phyloP scores from a whole-genome alignment of 805 yeast genomes.

The Sungouiella blattae region DNA sequence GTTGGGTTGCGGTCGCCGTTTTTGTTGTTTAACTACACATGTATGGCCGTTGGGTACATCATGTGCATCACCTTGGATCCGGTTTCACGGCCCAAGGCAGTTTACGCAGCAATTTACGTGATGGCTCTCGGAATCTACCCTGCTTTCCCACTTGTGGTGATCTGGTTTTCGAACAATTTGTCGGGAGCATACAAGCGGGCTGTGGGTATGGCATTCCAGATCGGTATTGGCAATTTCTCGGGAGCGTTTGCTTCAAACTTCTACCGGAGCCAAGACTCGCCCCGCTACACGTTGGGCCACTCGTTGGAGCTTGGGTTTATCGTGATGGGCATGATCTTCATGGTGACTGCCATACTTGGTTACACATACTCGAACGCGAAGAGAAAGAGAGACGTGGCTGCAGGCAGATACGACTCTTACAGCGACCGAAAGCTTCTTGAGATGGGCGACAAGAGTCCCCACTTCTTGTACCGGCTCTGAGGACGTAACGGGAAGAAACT shows the following conservation, averaged over 20 bases:
- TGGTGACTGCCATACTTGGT: slow-evolving; percentile 15
- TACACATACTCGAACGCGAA: slow-evolving; percentile 22
- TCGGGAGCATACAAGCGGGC: slow-evolving; percentile 35
- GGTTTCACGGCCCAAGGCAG: slow-evolving; percentile 17
- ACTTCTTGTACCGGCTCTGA: slow-evolving; percentile 25
- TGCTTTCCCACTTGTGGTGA: slow-evolving; percentile 27
- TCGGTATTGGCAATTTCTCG: slow-evolving; percentile 36
- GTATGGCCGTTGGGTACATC: slow-evolving; percentile 31
- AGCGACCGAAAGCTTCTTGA: slow-evolving; percentile 25
- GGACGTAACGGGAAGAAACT: not conserved
- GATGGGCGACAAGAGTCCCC: slow-evolving; percentile 44
- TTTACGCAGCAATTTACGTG: slow-evolving; percentile 30
- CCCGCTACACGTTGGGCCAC: slow-evolving; percentile 28
- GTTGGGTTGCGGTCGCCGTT: slow-evolving; percentile 29
- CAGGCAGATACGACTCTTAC: slow-evolving; percentile 27
- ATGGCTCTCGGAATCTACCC: slow-evolving; percentile 28
- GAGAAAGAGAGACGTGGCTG: slow-evolving; percentile 5
- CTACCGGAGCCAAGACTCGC: slow-evolving; percentile 25
- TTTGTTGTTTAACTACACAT: slow-evolving; percentile 17
- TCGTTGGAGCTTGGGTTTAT: slow-evolving; percentile 30
- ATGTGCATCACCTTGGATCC: slow-evolving; percentile 26
- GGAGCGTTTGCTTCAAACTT: slow-evolving; percentile 35
- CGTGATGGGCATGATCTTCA: slow-evolving; percentile 24
- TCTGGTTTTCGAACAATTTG: slow-evolving; percentile 36
- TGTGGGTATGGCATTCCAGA: slow-evolving; percentile 37